Base-by-base conservation (phyloP, 2,329 filamentous ascomycete species). In the Venturia asperata region DNA sequence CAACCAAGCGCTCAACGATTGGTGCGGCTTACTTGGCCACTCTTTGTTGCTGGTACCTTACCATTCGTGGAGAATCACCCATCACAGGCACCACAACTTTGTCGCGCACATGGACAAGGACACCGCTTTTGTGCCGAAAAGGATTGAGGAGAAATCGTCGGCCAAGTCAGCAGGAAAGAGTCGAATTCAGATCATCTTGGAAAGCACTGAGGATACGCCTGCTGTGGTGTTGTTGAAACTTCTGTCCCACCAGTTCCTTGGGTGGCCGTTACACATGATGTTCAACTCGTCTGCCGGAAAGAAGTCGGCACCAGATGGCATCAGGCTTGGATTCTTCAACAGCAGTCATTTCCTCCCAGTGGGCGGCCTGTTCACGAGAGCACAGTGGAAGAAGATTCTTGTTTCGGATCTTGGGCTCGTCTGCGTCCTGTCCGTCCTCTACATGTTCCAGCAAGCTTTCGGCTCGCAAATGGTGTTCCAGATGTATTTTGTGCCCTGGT, bases 1-100 rank as follows among this genome's bases (percentile, higher is more conserved):
- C 24, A 79, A 82, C 73, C 76, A 77, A 60, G 72, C 69, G 39
- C 72, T 88, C 68, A 89, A 89, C 74, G 81, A 87, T 70, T 73
- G 80, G 19, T 77, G 86, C 65, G 87, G 87, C 67, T 88, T 86
- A 79, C 72, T 82, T 61, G 75, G 85, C 21, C 87, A 90, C 79
- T 87, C 84, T 7, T 78, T 82, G 66, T 79, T 90, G 49, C 74
- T 87, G 67, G 86, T 88, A 1, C 88, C 88, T 3, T 91, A 87
- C 77, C 89, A 89, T 77, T 85, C 83, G 58, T 90, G 87, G 87
- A 86, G 88, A 76, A 85, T 85, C 73, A 86, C 83, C 42, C 88
- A 91, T 74, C 81, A 82, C 67, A 82, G 87, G 62, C 88, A 90
- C 76, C 88, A 91, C 77, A 83, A 83, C 69, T 87, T 84, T 75